These are phyloP conservation scores for Royoungia palumana DNA, from an alignment of 768 basidiomycete genomes.

Conservation along the genomic window DNA sequence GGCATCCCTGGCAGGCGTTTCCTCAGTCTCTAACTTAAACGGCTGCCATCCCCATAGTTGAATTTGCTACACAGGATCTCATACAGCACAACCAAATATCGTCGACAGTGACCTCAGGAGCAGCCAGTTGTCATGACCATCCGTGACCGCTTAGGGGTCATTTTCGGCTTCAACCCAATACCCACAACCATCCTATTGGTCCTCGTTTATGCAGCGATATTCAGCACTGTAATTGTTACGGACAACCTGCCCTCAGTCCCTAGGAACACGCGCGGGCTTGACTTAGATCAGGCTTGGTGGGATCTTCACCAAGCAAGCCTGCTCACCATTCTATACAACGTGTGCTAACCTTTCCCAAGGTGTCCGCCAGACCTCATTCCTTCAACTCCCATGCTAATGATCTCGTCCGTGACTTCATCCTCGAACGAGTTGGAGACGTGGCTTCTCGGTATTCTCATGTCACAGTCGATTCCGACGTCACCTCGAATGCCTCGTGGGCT, in stretches of 20 bases:
- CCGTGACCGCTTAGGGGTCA: constrained; percentile 18
- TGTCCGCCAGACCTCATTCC: constrained; percentile 69
- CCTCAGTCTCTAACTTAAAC: too few relatives aligned
- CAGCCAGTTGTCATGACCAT: constrained; percentile 20
- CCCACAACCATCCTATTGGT: constrained; percentile 47
- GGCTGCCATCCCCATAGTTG: too few relatives aligned
- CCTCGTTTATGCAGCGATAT: constrained; percentile 46
- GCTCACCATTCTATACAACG: background rate
- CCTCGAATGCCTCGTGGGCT: constrained; percentile 50
- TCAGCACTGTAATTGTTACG: constrained; percentile 44
- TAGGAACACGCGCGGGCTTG: constrained; percentile 40
- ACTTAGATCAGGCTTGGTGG: constrained; percentile 52
- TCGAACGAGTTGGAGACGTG: constrained; percentile 49
- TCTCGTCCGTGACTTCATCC: constrained; percentile 55
- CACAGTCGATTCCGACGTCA: constrained; percentile 48
- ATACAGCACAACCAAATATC: too few relatives aligned
- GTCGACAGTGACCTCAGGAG: background rate
- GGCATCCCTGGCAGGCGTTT: too few relatives aligned
- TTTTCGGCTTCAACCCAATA: constrained; percentile 37
- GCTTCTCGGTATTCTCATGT: constrained; percentile 44
- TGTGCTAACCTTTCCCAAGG: constrained; percentile 33
- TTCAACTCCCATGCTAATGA: constrained; percentile 79
- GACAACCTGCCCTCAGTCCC: constrained; percentile 48
- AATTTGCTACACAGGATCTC: too few relatives aligned
- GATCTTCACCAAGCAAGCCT: constrained; percentile 53